Percentiles rank a stretch among this genome's conserved stretches.
Conservation (phyloP, 1,139 yeast genomes). For the Saccharomyces hybrid region DNA sequence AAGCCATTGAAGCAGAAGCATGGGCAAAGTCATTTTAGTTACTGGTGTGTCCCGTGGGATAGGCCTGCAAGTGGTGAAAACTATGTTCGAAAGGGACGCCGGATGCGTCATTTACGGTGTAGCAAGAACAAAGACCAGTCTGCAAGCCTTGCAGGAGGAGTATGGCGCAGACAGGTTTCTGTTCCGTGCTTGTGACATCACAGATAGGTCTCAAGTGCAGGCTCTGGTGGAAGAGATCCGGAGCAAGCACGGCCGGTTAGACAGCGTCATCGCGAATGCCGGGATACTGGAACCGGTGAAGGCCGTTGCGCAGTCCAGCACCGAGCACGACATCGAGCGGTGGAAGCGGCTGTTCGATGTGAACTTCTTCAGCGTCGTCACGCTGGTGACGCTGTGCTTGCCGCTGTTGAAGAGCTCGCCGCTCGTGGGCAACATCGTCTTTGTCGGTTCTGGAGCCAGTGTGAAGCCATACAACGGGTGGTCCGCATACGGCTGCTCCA, state of each 20-base stretch:
- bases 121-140: slow-evolving; percentile 52
- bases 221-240: slow-evolving; percentile 42
- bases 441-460: slow-evolving; percentile 79
- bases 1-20: slow-evolving; percentile 15
- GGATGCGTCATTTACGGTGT: slow-evolving; percentile 62
- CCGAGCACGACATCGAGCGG: slow-evolving; percentile 38
- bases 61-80: slow-evolving; percentile 59
- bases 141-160: slow-evolving; percentile 38
- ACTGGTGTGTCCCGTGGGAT: slow-evolving; percentile 81
- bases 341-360: slow-evolving; percentile 69
- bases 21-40: slow-evolving; percentile 40
- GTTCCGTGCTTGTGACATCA: slow-evolving; percentile 60
- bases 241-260: slow-evolving; percentile 41
- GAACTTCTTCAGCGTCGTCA: slow-evolving; percentile 71
- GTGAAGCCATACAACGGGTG: slow-evolving; percentile 46
- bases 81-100: slow-evolving; percentile 40
- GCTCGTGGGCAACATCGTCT: slow-evolving; percentile 40
- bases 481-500: slow-evolving; percentile 86
- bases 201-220: slow-evolving; percentile 39
- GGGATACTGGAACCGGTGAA: slow-evolving; percentile 78
- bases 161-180: slow-evolving; percentile 46
- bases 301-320: slow-evolving; percentile 19
- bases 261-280: slow-evolving; percentile 76
- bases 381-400: slow-evolving; percentile 38
- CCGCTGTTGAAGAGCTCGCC: slow-evolving; percentile 14